A percentile compares a stretch with the other conserved stretches of the same genome.
phyloP scores from a whole-genome alignment of 257 asterid species.

The Eucommia ulmoides region DNA sequence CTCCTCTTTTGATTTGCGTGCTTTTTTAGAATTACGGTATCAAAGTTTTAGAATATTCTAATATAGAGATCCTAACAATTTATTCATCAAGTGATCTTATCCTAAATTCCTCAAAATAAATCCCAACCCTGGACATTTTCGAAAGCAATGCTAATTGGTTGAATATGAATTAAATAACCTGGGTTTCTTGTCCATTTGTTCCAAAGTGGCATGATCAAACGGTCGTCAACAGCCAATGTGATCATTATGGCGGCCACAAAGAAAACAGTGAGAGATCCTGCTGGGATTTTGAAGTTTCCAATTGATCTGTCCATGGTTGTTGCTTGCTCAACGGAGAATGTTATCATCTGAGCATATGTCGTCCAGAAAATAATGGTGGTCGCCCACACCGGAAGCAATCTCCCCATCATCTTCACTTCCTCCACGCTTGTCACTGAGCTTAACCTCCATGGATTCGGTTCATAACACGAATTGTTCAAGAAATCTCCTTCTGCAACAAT shows the following conservation, averaged over 20 bases:
- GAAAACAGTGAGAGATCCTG: constrained; percentile 88
- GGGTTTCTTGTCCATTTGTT: constrained; percentile 68
- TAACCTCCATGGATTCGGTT: constrained; percentile 79
- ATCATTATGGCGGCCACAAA: constrained; percentile 68
- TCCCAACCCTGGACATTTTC: too few relatives aligned
- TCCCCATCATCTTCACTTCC: constrained; percentile 84
- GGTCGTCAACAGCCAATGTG: constrained; percentile 56
- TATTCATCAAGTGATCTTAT: too few relatives aligned
- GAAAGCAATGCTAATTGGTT: too few relatives aligned
- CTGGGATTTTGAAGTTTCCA: constrained; percentile 63
- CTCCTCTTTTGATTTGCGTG: too few relatives aligned
- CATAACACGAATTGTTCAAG: constrained; percentile 7
- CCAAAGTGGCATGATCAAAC: constrained; percentile 71
- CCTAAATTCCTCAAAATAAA: too few relatives aligned
- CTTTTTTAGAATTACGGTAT: too few relatives aligned
- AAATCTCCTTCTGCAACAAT: constrained; percentile 57
- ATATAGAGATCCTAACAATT: too few relatives aligned
- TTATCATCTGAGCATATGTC: constrained; percentile 86
- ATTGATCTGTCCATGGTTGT: constrained; percentile 62
- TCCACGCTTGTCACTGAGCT: constrained; percentile 78
- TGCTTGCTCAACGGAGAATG: constrained; percentile 89
- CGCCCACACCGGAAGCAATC: constrained; percentile 83
- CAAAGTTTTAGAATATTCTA: too few relatives aligned
- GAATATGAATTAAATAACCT: too few relatives aligned
- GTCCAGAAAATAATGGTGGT: constrained; percentile 95